Base-by-base conservation (phyloP, 257 asterid species). In the Solanum sitiens region DNA sequence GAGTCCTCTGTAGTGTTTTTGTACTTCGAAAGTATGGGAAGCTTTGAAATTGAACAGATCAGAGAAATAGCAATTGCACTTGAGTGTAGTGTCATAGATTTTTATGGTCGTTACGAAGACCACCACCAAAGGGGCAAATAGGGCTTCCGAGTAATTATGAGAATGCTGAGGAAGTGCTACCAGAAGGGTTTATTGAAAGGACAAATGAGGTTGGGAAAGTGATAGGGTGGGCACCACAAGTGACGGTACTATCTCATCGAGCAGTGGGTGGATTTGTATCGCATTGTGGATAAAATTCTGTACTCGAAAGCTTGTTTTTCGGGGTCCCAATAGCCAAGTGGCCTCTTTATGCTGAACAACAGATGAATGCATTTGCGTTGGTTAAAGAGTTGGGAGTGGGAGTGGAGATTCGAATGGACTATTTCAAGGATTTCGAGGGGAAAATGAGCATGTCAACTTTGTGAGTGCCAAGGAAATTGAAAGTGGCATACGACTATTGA, bases 281-380 rank as follows among this genome's bases (percentile, higher is more conserved):
- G 1, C 91, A 89, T 11, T 89, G 91, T 80, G 90, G 91, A 3
- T 89, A 88, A 90, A 89, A 89, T 35, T 89, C 89, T 8, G 15
- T 75, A 2, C 67, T 89, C 0, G 91, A 89, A 61, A 89, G 91
- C 39, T 20, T 89, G 30, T 89, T 86, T 86, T 87, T 27, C 2
- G 91, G 89, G 8, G 86, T 89, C 11, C 90, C 91, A 14, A 74
- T 89, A 32, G 90, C 87, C 5, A 73, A 90, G 11, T 89, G 90
- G 90, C 92, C 92, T 3, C 45, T 80, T 11, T 83, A 61, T 12
- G 89, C 91, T 2, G 92, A 89, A 83, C 89, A 90, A 44, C 91
- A 90, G 27, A 10, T 83, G 74, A 90, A 90, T 15, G 90, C 90
- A 0, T 89, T 87, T 25, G 40, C 3, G 47, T 23, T 89, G 89